Evolutionary conservation across 2,329 filamentous ascomycete genomes (phyloP), one percentile per base, ranked within the genome.

Genomic region (Paracorniculantispora psalliotae): DNA sequence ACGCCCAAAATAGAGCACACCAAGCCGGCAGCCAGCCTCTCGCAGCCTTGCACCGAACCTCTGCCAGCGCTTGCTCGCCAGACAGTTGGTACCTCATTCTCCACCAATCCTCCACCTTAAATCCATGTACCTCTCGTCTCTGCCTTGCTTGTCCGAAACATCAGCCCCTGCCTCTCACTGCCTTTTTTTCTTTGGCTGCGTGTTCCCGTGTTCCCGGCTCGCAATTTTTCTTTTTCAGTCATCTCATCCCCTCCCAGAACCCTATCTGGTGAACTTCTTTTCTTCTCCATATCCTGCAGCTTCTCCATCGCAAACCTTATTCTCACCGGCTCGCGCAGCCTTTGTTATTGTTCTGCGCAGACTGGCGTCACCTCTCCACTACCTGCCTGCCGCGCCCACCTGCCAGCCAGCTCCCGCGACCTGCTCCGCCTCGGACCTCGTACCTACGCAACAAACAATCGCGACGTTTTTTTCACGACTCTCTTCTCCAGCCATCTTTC

Each of bases 101-200:
- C 7, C 46, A 25, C 35, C 54, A 19, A 41, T 30, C 13, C 4
- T n/a, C 28, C 46, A 50, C 43, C 12, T n/a, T 17, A 56, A 39
- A 44, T 12, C 21, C 17, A 6, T 15, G 56, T 58, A 58, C 56
- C 47, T n/a, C 21, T 12, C 37, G 23, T 25, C 44, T 54, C 37
- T 53, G 50, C 57, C 49, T 48, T 53, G 49, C 41, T 48, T 49
- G 23, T 53, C 59, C 59, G 48, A 57, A 60, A 57, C 59, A 60
- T 46, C 46, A 41, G 52, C 53, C 59, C 59, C 54, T 21, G 53
- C 53, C 25, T 48, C 52, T 37, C 37, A 44, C 54, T 52, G 49
- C 47, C 41, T 37, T 47, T 48, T 61, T 63, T 59, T 53, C 49
- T 25, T 48, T 54, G 49, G 46, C 59, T 47, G 54, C 59, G 54